Evolutionary conservation across 495 filamentous ascomycete genomes (phyloP), one percentile per base, ranked within the genome.

Genomic region (Penicillium herquei): DNA sequence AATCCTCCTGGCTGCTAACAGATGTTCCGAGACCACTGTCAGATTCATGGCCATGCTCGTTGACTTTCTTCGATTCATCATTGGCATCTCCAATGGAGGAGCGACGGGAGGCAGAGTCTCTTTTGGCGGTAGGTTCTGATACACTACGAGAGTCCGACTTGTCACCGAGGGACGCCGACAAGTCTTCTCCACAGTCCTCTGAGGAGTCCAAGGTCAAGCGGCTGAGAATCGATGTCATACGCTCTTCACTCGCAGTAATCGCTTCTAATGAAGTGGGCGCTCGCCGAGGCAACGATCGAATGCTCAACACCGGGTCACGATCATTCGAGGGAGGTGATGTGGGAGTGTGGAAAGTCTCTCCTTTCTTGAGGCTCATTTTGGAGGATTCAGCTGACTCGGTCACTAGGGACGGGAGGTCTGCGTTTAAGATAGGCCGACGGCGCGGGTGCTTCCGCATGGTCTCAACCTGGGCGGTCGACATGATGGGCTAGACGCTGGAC

Each of bases 21-120:
- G 83, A 85, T 12, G 81, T 78, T 37, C 84, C 84, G 21, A 87
- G 61, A 6, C 79, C 80, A 62, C 80, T 82, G 64, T 82, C 78
- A 1, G 76, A 79, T 10, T 70, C 66, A 55, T 79, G 77, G 43
- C 66, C 63, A 52, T 76, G 67, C 35, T 57, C 64, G 14, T 50
- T 14, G 8, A 46, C 21, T n/a, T 44, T 17, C 31, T 54, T 46
- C 12, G 12, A 26, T 26, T 26, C 21, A 40, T 37, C 32, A 7
- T 50, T 39, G 10, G 44, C 21, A 26, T 26, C 21, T 26, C 21
- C 52, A 31, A 37, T 43, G 0, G 58, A 49, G 6, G 52, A 44
- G 8, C 32, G 30, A 17, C 43, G 49, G 26, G 51, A 47, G 3
- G 8, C 16, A 50, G 50, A 45, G 11, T 37, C 40, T 21, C 3